A percentile compares a stretch with the other conserved stretches of the same genome.
phyloP scores from a whole-genome alignment of 2,329 filamentous ascomycete genomes.

The Fusarium torreyae region DNA sequence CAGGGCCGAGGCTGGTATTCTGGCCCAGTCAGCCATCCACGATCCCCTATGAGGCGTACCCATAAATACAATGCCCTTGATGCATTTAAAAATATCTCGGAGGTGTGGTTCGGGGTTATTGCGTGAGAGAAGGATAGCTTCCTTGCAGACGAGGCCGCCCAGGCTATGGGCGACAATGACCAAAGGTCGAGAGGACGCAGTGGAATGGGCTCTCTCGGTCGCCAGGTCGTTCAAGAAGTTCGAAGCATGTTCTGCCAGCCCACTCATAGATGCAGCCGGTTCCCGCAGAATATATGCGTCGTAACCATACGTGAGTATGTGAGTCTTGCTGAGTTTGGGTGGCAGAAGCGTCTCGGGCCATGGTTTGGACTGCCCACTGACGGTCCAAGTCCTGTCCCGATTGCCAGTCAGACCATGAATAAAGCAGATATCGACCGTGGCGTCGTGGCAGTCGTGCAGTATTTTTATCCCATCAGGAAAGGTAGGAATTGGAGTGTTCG shows the following conservation, averaged over 20 bases:
- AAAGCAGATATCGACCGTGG: slow-evolving; percentile 53
- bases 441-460: slow-evolving; percentile 19
- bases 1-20: slow-evolving; percentile 49
- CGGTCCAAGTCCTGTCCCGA: slow-evolving; percentile 58
- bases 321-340: slow-evolving; percentile 48
- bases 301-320: slow-evolving; percentile 60
- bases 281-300: slow-evolving; percentile 50
- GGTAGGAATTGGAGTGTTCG: background rate
- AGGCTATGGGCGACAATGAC: slow-evolving; percentile 59
- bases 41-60: slow-evolving; percentile 57
- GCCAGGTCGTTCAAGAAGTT: slow-evolving; percentile 52
- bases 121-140: slow-evolving; percentile 54
- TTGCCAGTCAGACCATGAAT: slow-evolving; percentile 60
- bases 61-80: slow-evolving; percentile 55
- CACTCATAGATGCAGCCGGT: slow-evolving; percentile 41
- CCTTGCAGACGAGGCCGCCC: slow-evolving; percentile 58
- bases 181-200: slow-evolving; percentile 44
- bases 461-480: slow-evolving; percentile 35
- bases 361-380: slow-evolving; percentile 44
- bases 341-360: slow-evolving; percentile 57
- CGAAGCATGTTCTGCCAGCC: slow-evolving; percentile 50
- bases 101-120: slow-evolving; percentile 52
- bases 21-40: slow-evolving; percentile 54
- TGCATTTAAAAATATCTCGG: slow-evolving; percentile 47
- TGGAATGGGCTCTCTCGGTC: slow-evolving; percentile 36